A percentile compares a stretch with the other conserved stretches of the same genome.
Evolutionary conservation across 176 grass and related monocot genomes (phyloP).

Genomic region (Aechmea fasciata): DNA sequence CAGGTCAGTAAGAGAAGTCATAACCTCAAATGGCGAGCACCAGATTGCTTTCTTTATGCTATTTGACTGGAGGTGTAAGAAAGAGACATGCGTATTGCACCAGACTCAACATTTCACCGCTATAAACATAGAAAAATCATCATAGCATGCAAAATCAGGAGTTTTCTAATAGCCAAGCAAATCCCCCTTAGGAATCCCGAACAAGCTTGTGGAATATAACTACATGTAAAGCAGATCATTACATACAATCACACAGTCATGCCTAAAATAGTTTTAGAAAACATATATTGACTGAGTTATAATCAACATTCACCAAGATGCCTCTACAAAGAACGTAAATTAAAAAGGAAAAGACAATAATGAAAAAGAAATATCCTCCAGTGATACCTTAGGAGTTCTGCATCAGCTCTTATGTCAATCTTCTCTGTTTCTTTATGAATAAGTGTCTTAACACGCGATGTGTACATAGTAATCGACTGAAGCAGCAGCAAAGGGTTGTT

Average conservation of each 20-base stretch:
- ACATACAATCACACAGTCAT: background rate
- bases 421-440: slow-evolving; percentile 93
- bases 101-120: background rate
- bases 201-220: background rate
- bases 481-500: slow-evolving; percentile 77
- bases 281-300: background rate
- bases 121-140: background rate
- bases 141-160: background rate
- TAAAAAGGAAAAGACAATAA: slow-evolving; percentile 18
- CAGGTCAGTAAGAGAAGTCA: background rate
- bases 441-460: slow-evolving; percentile 53
- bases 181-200: background rate
- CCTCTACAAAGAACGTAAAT: background rate
- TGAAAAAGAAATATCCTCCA: slow-evolving; percentile 6
- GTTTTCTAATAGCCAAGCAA: background rate
- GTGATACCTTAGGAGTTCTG: slow-evolving; percentile 86
- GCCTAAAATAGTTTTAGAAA: background rate
- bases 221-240: background rate
- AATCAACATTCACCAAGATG: background rate
- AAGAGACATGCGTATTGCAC: background rate
- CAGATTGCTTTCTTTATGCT: background rate
- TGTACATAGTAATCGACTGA: slow-evolving; percentile 66
- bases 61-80: background rate
- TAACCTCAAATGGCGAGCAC: background rate
- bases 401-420: slow-evolving; percentile 86